A percentile compares a stretch with the other conserved stretches of the same genome.
These are phyloP conservation scores for Mortierella polycephala DNA, from an alignment of 371 early-diverging fungal genomes.

Conservation along the genomic window DNA sequence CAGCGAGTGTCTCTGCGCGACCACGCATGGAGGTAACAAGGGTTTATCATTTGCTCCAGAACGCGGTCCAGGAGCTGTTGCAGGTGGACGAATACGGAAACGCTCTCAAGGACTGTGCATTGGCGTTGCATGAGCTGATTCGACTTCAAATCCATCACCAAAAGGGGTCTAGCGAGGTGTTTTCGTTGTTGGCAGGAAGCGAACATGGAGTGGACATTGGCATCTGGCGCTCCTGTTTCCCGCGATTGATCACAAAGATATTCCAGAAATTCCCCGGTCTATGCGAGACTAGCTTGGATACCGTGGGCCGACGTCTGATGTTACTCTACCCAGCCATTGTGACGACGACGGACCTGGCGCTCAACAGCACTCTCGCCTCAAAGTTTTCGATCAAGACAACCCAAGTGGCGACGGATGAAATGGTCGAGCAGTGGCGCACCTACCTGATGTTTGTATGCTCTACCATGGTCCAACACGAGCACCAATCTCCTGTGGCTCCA, in stretches of 20 bases:
- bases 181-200: constrained; percentile 59
- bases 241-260: constrained; percentile 71
- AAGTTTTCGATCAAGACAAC: constrained; percentile 55
- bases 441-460: constrained; percentile 78
- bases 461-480: constrained; percentile 61
- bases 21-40: constrained; percentile 51
- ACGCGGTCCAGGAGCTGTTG: constrained; percentile 61
- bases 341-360: constrained; percentile 62
- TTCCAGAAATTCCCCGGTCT: constrained; percentile 71
- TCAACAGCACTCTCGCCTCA: constrained; percentile 48
- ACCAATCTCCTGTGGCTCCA: constrained; percentile 40
- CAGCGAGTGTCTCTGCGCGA: constrained; percentile 34
- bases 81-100: constrained; percentile 64
- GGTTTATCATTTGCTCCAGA: constrained; percentile 59
- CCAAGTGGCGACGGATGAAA: constrained; percentile 62
- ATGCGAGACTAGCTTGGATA: constrained; percentile 69
- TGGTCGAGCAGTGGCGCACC: constrained; percentile 84
- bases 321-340: constrained; percentile 70
- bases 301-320: constrained; percentile 69
- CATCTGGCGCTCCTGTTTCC: constrained; percentile 74
- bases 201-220: constrained; percentile 58
- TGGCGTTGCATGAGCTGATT: constrained; percentile 58
- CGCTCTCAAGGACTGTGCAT: constrained; percentile 56
- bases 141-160: constrained; percentile 66
- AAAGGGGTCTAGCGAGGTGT: constrained; percentile 54